Conservation (phyloP, 441 rosid species). For the Macaranga tanarius region DNA sequence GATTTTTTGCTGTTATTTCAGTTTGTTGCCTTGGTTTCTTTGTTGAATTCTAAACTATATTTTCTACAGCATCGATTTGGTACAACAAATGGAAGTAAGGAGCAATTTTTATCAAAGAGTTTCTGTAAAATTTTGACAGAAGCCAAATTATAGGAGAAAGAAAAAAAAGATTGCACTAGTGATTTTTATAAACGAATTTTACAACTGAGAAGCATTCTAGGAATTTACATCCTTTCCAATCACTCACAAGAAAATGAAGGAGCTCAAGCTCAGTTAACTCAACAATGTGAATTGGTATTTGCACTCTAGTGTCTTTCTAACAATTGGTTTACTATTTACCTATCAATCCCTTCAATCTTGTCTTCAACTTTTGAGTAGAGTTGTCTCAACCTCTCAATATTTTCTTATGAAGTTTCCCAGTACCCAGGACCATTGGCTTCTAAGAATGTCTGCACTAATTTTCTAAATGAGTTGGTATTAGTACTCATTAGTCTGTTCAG, state of each 20-base stretch:
- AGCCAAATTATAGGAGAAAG: background rate
- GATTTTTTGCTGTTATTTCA: too few species aligned
- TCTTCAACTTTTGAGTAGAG: slow-evolving; percentile 92
- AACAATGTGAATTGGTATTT: slow-evolving; percentile 26
- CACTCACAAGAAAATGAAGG: slow-evolving; percentile 1
- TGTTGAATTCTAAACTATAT: too few species aligned
- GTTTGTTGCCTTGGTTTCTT: too few species aligned
- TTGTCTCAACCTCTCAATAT: slow-evolving; percentile 82
- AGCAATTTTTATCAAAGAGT: background rate
- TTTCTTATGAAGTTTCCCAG: slow-evolving; percentile 87
- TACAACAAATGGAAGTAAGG: too few species aligned
- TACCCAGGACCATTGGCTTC: slow-evolving; percentile 98
- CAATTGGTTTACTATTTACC: slow-evolving; percentile 35
- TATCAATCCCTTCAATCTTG: slow-evolving; percentile 95
- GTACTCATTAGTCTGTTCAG: slow-evolving; percentile 78
- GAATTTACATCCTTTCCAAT: background rate
- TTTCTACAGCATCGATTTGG: too few species aligned
- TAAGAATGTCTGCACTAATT: slow-evolving; percentile 91
- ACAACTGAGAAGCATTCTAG: slow-evolving; percentile 11
- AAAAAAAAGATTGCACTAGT: background rate
- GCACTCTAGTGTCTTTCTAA: background rate
- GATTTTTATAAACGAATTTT: slow-evolving; percentile 24
- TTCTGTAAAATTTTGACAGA: background rate
- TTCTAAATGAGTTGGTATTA: slow-evolving; percentile 91
- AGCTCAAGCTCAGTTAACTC: slow-evolving; percentile 21